Base-by-base conservation (phyloP, 352 stramenopile species). In the Phytopythium aichiense region DNA sequence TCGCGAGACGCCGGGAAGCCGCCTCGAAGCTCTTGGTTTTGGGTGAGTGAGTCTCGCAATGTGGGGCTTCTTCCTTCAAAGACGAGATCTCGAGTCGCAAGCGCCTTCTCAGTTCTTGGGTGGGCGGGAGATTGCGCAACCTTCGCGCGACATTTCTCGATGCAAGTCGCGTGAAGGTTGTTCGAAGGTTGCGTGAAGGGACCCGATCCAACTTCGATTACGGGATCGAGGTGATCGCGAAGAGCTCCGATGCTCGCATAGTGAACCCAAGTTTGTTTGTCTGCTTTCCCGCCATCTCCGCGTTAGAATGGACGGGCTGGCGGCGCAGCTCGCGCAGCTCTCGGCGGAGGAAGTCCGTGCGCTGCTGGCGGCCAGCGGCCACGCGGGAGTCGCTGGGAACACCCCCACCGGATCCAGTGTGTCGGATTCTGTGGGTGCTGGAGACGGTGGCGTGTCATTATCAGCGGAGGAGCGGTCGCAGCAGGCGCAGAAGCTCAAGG, bases 351-450 rank as follows among this genome's bases (percentile, higher is more conserved):
- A 76, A 51, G 58, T 79, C 4, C 68, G 68, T 9, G 58, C 66
- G 33, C 55, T 79, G 42, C 53, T 79, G 38, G 71, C 57, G 50
- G 61, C 69, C 25, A 76, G 63, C 45, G 72, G 72, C n/a, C 72
- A 79, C 30, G 66, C 49, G 0, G 53, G 67, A 13, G n/a, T 79
- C 13, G 52, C 74, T 5, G 11, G 51, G 60, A 11, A 23, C 58
- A 1, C 50, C 2, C 2, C 38, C 5, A 18, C 1, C 11, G 54
- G 54, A 46, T 18, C 16, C 8, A 6, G 11, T 25, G 50, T 18
- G 30, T 16, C 56, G 57, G 6, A 9, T 40, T 50, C 40, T 51
- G 18, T 7, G 2, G 53, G 35, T 42, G n/a, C 1, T 13, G 48
- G 12, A 0, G 6, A 18, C 5, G 48, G 15, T 12, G 25, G 31